Percentiles rank a stretch among this genome's conserved stretches.
phyloP scores from a whole-genome alignment of 1,284 basidiomycete species.

The Schizophyllum commune region DNA sequence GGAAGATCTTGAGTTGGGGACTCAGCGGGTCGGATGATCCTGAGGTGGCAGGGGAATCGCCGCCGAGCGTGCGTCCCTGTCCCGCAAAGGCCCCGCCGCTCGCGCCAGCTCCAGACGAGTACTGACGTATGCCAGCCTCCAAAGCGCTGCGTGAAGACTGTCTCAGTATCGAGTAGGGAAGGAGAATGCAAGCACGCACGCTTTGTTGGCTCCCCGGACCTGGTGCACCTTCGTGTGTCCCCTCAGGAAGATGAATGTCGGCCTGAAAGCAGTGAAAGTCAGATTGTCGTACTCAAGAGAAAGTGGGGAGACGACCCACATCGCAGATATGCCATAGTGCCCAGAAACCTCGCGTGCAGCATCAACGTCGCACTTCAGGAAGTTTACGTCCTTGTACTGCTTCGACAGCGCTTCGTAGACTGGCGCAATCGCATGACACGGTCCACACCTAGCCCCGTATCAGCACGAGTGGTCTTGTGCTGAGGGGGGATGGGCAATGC shows the following conservation, averaged over 20 bases:
- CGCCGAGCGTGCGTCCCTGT: conserved; percentile 62
- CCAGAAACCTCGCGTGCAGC: conserved; percentile 56
- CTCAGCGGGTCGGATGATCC: conserved; percentile 39
- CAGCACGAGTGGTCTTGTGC: not conserved
- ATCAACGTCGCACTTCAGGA: conserved; percentile 77
- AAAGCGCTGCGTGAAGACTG: conserved; percentile 35
- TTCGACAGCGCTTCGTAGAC: conserved; percentile 59
- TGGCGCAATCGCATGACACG: conserved; percentile 74
- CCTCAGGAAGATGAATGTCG: conserved; percentile 71
- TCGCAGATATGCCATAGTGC: conserved; percentile 54
- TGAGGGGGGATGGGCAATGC: not conserved
- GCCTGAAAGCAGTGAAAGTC: conserved; percentile 37
- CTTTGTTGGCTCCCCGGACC: conserved; percentile 59
- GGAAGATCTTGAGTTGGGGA: conserved; percentile 56
- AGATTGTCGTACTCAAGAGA: not conserved
- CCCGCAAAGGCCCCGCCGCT: conserved; percentile 49
- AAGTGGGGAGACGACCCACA: conserved; percentile 35
- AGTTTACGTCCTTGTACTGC: conserved; percentile 61
- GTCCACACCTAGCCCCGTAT: conserved; percentile 56
- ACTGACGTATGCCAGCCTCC: conserved; percentile 46
- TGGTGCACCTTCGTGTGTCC: conserved; percentile 60
- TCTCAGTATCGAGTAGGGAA: not conserved
- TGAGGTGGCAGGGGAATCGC: conserved; percentile 27
- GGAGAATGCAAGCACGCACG: conserved; percentile 31
- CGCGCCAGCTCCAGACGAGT: conserved; percentile 31